A percentile compares a stretch with the other conserved stretches of the same genome.
phyloP scores from a whole-genome alignment of 208 protist species.

The Acanthamoeba rhysodes region DNA sequence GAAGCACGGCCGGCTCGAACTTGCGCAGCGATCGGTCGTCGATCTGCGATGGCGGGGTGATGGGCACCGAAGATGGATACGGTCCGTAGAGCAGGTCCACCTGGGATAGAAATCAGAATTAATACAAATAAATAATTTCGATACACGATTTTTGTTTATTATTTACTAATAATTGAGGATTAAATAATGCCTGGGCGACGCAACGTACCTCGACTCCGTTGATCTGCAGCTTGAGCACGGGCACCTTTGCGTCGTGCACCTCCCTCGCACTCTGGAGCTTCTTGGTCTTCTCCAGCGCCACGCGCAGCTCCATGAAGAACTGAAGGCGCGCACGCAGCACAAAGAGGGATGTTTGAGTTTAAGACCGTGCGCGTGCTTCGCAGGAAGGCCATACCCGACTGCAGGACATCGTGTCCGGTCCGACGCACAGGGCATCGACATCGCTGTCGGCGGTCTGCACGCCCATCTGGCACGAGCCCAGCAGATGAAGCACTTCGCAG shows the following conservation, averaged over 20 bases:
- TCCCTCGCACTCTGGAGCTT: conserved; percentile 23
- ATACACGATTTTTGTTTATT: too few species aligned
- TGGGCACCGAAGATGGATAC: conserved; percentile 27
- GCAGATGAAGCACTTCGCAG: conserved; percentile 23
- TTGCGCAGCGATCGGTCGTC: conserved; percentile 29
- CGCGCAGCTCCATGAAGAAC: conserved; percentile 60
- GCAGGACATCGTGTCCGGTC: conserved; percentile 44
- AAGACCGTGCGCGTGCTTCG: background rate
- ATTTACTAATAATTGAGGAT: too few species aligned
- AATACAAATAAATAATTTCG: too few species aligned
- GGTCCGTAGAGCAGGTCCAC: conserved; percentile 53
- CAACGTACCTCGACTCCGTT: conserved; percentile 20
- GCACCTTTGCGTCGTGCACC: conserved; percentile 65
- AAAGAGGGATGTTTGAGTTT: background rate
- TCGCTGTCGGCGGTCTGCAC: conserved; percentile 58
- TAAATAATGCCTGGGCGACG: background rate
- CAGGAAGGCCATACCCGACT: background rate
- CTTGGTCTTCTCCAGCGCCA: conserved; percentile 29
- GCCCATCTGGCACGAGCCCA: conserved; percentile 70
- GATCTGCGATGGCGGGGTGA: conserved; percentile 16
- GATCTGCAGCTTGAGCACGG: conserved; percentile 36
- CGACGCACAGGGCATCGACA: conserved; percentile 62
- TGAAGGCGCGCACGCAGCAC: background rate
- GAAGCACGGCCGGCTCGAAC: conserved; percentile 26
- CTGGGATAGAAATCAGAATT: background rate